These are phyloP conservation scores for Coprinellus micaceus DNA, from an alignment of 768 basidiomycete species.

Conservation along the genomic window DNA sequence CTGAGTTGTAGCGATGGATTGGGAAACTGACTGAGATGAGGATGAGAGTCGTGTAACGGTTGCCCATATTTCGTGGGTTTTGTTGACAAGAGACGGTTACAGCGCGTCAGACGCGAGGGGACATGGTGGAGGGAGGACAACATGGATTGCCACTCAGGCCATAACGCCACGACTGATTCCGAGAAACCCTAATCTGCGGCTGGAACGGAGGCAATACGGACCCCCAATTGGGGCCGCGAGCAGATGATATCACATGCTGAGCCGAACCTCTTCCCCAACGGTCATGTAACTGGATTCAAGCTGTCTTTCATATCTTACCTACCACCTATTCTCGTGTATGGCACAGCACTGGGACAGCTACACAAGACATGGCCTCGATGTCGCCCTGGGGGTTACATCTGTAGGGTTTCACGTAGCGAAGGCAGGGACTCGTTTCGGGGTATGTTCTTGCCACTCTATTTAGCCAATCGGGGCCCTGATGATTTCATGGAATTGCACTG, in stretches of 20 bases:
- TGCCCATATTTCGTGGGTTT: conserved; percentile 84
- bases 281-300: background rate
- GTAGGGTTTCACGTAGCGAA: conserved; percentile 68
- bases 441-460: conserved; percentile 31
- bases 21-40: conserved; percentile 61
- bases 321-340: conserved; percentile 21
- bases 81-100: conserved; percentile 7
- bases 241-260: conserved; percentile 1
- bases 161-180: background rate
- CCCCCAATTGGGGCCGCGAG: background rate
- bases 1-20: background rate
- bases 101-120: background rate
- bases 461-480: background rate
- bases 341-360: conserved; percentile 47
- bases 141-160: background rate
- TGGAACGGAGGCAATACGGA: no score
- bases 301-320: background rate
- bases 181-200: background rate
- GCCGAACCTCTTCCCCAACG: background rate
- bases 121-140: background rate
- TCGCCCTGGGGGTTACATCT: conserved; percentile 61
- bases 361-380: conserved; percentile 58
- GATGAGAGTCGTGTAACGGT: conserved; percentile 72
- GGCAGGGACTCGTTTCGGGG: conserved; percentile 64
- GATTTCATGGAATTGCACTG: background rate